Evolutionary conservation across 768 basidiomycete species (phyloP), one percentile per base, ranked within the genome.

Genomic region (Rhizopogon vinicolor): DNA sequence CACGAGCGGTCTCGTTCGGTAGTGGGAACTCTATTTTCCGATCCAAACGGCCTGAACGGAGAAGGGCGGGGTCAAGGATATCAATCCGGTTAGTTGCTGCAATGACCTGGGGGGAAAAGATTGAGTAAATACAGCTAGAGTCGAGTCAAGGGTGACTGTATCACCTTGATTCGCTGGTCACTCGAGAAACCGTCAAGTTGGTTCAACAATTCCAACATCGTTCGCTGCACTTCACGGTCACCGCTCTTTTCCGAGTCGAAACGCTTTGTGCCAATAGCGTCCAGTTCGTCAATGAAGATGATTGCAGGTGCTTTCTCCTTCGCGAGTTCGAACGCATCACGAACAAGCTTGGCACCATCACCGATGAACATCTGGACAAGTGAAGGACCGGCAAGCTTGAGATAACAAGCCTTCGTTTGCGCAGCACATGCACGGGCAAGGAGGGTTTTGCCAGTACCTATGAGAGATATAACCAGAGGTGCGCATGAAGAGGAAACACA

Each of bases 301-400:
- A 98, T 98, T n/a, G 94, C 90, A 6, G 95, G 95, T 1, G 94
- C 91, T 66, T 98, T 98, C 79, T 97, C 91, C 73, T 98, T 98
- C 16, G 97, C 97, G 44, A 99, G 80, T 44, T 95, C 94, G 68
- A 99, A 98, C 3, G 96, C 96, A 65, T 99, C 97, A 44, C 97
- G 91, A 19, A 99, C 97, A 50, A 99, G 85, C 72, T 98, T 98
- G 53, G 97, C 97, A 65, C 97, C 97, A 70, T 98, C 97, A 72
- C 97, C 97, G 62, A 99, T 99, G 72, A 96, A 99, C 97, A 98
- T 99, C 73, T 99, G 97, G 12, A 99, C 97, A 51, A 99, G 82
- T 50, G 95, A 95, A 25, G 97, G 96, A 18, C 93, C 97, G 37
- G 97, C 97, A 28, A 99, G 84, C 72, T 99, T 98, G 60, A 99